Base-by-base conservation (phyloP, 805 yeast genomes). In the Cyberlindnera petersonii region DNA sequence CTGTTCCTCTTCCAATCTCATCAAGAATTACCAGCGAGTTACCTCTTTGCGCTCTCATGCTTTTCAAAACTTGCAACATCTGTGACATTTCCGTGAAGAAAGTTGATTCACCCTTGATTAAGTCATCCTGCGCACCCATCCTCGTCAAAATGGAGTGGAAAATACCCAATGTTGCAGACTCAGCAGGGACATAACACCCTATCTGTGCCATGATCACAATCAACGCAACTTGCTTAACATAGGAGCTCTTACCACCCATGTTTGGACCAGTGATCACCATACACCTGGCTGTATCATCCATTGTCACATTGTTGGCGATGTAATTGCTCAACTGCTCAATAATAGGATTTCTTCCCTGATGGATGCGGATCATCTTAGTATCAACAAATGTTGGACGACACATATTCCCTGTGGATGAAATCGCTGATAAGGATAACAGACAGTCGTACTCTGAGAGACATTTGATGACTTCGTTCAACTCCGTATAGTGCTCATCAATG, bases 111-210 rank as follows among this genome's bases (percentile, higher is more conserved):
- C 98, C 98, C 61, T 88, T 87, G 51, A 93, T 71, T 60, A 93
- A 95, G 3, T 96, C 89, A 60, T 93, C 99, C 9, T 96, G 93
- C 3, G 99, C 97, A 6, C 99, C 98, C 33, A 93, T 96, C 54
- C 99, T 77, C 5, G 98, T 94, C 42, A 91, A 71, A 5, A 93
- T 82, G 2, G 96, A 86, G 60, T 88, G 96, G 47, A 89, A 87
- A 5, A 93, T 67, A 10, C 87, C 80, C 17, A 93, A 58, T 50
- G 84, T 86, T 0, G 96, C 89, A 20, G 70, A 76, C 24, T 68
- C 73, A 37, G 85, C 84, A 1, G 99, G 98, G 19, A 89, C 77
- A 56, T 82, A 89, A 42, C 93, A 82, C 2, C 97, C 97, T 24
- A 86, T 74, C 59, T 88, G 96, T 16, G 86, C 86, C 85, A 88